Conservation (phyloP, 1,284 basidiomycete genomes). For the Ganoderma sinense region DNA sequence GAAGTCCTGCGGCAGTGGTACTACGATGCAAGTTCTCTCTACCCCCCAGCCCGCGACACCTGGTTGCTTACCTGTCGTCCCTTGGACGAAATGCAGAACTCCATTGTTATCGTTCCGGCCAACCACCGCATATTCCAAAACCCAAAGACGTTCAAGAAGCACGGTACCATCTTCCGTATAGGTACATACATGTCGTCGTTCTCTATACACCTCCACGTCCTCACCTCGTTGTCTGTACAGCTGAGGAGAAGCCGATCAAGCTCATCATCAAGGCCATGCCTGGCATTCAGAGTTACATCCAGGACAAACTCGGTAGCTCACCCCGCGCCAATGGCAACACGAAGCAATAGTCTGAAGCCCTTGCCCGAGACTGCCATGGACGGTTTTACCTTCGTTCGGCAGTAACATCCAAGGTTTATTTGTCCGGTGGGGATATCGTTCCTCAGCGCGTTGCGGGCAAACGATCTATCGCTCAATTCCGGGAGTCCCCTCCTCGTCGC, state of each 20-base stretch:
- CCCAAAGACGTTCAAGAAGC: conserved; percentile 61
- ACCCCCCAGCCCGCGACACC: neutral
- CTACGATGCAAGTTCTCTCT: conserved; percentile 50
- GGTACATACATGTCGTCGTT: conserved; percentile 48
- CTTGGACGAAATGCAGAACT: conserved; percentile 52
- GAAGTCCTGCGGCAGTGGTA: conserved; percentile 70
- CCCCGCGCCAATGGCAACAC: conserved; percentile 10
- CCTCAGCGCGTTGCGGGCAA: neutral
- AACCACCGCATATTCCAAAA: conserved; percentile 62
- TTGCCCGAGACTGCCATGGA: too few species aligned
- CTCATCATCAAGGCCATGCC: conserved; percentile 68
- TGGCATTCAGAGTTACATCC: conserved; percentile 61
- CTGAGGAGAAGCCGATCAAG: conserved; percentile 67
- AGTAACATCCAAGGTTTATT: neutral
- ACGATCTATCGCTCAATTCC: neutral
- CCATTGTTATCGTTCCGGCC: conserved; percentile 68
- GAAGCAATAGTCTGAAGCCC: neutral
- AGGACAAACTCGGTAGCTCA: conserved; percentile 12
- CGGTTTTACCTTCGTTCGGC: neutral
- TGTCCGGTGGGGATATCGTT: neutral
- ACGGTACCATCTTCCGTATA: conserved; percentile 64
- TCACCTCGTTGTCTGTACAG: conserved; percentile 41
- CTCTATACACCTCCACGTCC: neutral
- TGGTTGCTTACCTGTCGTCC: conserved; percentile 11
- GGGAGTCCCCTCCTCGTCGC: neutral